Conservation (phyloP, 2,329 filamentous ascomycete species). For the Penicillium thymicola region DNA sequence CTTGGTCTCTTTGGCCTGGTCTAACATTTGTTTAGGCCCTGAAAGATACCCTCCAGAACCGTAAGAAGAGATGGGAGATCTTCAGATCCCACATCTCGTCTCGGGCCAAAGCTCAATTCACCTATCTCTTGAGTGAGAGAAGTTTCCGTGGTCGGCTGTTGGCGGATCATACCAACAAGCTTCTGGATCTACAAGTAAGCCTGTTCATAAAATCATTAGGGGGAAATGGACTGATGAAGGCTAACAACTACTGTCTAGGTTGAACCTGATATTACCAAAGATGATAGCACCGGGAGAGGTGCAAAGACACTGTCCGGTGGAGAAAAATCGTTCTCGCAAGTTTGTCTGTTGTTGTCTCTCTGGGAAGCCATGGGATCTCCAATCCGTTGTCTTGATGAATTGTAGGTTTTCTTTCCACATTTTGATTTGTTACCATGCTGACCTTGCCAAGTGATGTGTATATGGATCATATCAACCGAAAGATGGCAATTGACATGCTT, state of each 20-base stretch:
- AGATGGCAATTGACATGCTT: slow-evolving; percentile 90
- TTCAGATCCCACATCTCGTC: slow-evolving; percentile 84
- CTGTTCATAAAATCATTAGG: neutral
- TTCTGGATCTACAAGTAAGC: slow-evolving; percentile 69
- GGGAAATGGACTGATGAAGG: neutral
- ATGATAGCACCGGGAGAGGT: slow-evolving; percentile 67
- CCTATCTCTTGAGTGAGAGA: slow-evolving; percentile 82
- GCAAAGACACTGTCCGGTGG: slow-evolving; percentile 93
- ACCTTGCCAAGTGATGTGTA: slow-evolving; percentile 70
- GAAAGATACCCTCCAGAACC: slow-evolving; percentile 61
- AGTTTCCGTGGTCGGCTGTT: slow-evolving; percentile 79
- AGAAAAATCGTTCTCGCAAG: slow-evolving; percentile 96
- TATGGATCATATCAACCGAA: slow-evolving; percentile 96
- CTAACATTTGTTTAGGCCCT: slow-evolving; percentile 41
- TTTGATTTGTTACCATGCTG: neutral
- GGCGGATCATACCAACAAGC: slow-evolving; percentile 71
- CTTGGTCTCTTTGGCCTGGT: slow-evolving; percentile 15
- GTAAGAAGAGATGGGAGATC: slow-evolving; percentile 70
- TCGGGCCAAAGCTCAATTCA: slow-evolving; percentile 81
- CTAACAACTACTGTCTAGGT: slow-evolving; percentile 41
- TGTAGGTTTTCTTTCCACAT: slow-evolving; percentile 50
- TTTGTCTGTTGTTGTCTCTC: slow-evolving; percentile 84
- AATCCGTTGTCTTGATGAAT: slow-evolving; percentile 92
- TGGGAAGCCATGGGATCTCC: slow-evolving; percentile 99
- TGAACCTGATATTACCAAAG: slow-evolving; percentile 66